A percentile compares a stretch with the other conserved stretches of the same genome.
These are phyloP conservation scores for Pleurotus tuber-regium DNA, from an alignment of 768 basidiomycete genomes.

Conservation along the genomic window DNA sequence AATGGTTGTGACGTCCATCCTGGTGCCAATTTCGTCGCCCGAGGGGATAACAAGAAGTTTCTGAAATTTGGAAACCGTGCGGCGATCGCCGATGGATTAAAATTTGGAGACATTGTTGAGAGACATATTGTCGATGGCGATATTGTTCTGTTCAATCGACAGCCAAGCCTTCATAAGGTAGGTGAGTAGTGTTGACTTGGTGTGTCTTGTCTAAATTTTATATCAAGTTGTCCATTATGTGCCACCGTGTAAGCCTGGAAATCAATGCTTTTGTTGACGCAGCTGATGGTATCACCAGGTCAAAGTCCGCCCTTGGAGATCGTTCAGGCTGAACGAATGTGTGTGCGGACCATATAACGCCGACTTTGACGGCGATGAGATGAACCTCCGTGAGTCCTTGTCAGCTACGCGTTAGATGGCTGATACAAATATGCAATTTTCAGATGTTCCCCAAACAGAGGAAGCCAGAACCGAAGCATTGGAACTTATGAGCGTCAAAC, in stretches of 20 bases:
- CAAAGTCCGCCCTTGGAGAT: slow-evolving; percentile 95
- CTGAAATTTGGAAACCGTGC: slow-evolving; percentile 82
- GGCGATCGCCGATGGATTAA: slow-evolving; percentile 77
- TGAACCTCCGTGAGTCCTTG: slow-evolving; percentile 86
- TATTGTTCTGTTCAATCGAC: slow-evolving; percentile 96
- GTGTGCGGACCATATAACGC: slow-evolving; percentile 99
- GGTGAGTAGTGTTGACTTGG: slow-evolving; percentile 11
- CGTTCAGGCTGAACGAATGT: slow-evolving; percentile 97
- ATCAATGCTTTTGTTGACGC: not conserved
- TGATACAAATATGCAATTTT: slow-evolving; percentile 1
- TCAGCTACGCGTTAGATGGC: not conserved
- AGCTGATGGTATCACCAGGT: slow-evolving; percentile 36
- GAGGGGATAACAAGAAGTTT: slow-evolving; percentile 86
- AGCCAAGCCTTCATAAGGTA: slow-evolving; percentile 96
- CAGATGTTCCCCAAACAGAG: slow-evolving; percentile 98
- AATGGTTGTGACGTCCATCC: slow-evolving; percentile 92
- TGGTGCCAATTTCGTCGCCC: slow-evolving; percentile 91
- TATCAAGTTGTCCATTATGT: slow-evolving; percentile 94
- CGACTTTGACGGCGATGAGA: slow-evolving; percentile 99
- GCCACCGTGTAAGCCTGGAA: slow-evolving; percentile 68
- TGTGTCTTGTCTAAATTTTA: too few species aligned
- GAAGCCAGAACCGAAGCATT: slow-evolving; percentile 97
- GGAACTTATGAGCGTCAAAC: slow-evolving; percentile 95
- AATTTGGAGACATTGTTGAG: slow-evolving; percentile 91
- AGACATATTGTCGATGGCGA: slow-evolving; percentile 94